These are phyloP conservation scores for Artemisia argyi DNA, from an alignment of 129 eudicot genomes.

Conservation along the genomic window DNA sequence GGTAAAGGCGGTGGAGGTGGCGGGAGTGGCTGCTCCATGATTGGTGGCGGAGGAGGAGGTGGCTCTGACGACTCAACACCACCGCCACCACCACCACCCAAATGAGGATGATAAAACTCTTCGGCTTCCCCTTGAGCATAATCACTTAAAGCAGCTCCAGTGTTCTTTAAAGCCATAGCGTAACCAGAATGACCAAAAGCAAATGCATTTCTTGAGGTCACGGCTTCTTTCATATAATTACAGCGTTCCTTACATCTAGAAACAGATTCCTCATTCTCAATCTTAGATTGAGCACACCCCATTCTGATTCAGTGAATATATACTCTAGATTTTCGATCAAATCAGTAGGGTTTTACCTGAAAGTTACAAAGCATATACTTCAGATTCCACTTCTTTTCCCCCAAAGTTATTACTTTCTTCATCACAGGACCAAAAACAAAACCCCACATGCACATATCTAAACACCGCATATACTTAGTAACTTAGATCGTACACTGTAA, in stretches of 20 bases:
- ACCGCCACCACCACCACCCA: slow-evolving; percentile 28
- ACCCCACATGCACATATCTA: no score
- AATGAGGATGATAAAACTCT: slow-evolving; percentile 26
- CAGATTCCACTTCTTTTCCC: slow-evolving; percentile 29
- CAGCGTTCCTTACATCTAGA: slow-evolving; percentile 90
- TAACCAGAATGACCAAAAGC: slow-evolving; percentile 86
- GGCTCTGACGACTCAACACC: slow-evolving; percentile 40
- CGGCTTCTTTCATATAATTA: slow-evolving; percentile 86
- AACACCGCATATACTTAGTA: no score
- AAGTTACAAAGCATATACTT: slow-evolving; percentile 8
- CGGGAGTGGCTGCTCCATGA: slow-evolving; percentile 53
- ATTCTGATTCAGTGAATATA: slow-evolving; percentile 30
- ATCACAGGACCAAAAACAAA: neutral
- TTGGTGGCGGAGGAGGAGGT: slow-evolving; percentile 63
- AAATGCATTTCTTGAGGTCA: slow-evolving; percentile 67
- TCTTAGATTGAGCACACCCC: slow-evolving; percentile 99
- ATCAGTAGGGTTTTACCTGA: slow-evolving; percentile 28
- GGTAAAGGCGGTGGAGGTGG: slow-evolving; percentile 63
- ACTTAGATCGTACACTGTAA: no score
- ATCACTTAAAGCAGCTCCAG: slow-evolving; percentile 93
- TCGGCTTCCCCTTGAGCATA: slow-evolving; percentile 85
- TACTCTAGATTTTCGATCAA: neutral
- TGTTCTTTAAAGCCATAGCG: slow-evolving; percentile 68
- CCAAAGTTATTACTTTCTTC: slow-evolving; percentile 24
- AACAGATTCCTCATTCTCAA: slow-evolving; percentile 92